Base-by-base conservation (phyloP, 2,329 filamentous ascomycete genomes). In the Aureobasidium sp. region DNA sequence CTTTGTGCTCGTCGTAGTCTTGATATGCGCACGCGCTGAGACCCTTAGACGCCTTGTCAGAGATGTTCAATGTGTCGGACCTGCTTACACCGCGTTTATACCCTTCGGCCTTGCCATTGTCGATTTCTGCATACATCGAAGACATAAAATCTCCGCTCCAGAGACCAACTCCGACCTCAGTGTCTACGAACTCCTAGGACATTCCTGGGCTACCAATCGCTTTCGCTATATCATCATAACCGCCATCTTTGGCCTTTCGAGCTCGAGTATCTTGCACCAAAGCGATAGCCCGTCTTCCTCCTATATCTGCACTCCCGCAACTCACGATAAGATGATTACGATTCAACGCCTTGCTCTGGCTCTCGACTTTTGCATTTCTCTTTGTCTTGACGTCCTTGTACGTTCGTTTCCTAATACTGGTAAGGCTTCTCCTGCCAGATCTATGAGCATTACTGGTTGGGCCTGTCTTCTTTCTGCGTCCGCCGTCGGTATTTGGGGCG, bases 221-320 rank as follows among this genome's bases (percentile, higher is more conserved):
- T 71, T 72, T 37, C 69, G 74, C 61, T 76, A 75, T 62, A 44
- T 80, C 1, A 67, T 76, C 22, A 69, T 76, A 0, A 71, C 76
- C 1, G 63, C 70, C 5, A 63, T 78, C 8, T 64, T 80, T 5
- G 70, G 73, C 34, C 47, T 75, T 8, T 75, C 76, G 8, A 75
- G 76, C 6, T 68, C 76, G 44, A 60, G 76, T 36, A 71, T 72
- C 6, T 66, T 73, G 15, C 69, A 70, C 1, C 70, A 77, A 17
- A 69, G 72, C 8, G 64, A 68, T 42, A 74, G 71, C 48, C 75
- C 72, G 17, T 67, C 70, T 44, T 80, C 79, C 17, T 80, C 79
- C 3, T 79, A 79, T 62, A 79, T 83, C 25, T 83, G 81, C 66
- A 75, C 79, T 1, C 69, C 75, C 12, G 67, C 71, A 1, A 71